Base-by-base conservation (phyloP, 805 yeast species). In the Maudiozyma pseudohumilis region DNA sequence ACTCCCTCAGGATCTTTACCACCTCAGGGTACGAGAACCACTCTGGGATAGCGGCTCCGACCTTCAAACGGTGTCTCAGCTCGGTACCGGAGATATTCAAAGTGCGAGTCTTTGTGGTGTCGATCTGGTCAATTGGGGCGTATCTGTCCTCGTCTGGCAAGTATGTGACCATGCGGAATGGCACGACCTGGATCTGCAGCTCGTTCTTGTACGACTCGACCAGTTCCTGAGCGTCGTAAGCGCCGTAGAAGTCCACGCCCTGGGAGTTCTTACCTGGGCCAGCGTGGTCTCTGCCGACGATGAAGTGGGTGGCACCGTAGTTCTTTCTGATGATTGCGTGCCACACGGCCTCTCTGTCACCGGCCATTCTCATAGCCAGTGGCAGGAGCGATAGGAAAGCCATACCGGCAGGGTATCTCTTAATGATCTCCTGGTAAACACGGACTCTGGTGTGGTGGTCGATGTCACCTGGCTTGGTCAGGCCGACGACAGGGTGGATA, bases 11-110 rank as follows among this genome's bases (percentile, higher is more conserved):
- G 42, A 89, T 87, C 60, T 74, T 73, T 42, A 89, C 97, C 37
- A 89, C 96, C 63, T 88, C 96, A 3, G 96, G 95, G 65, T 88
- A 88, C 5, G 96, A 85, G 65, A 89, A 88, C 97, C 97, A 88
- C 58, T 76, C 92, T 45, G 97, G 97, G 50, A 88, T 89, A 44
- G 80, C 80, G 30, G 80, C 71, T 41, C 96, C 96, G 43, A 79
- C 81, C 66, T 77, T 79, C 58, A 88, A 74, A 48, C 89, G 77
- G 61, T 80, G 78, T 66, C 96, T 79, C 55, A 89, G 74, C 65
- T 88, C 96, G 23, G 97, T 88, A 53, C 97, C 97, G 12, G 95
- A 85, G 47, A 84, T 84, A 63, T 87, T 88, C 41, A 89, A 75
- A 19, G 97, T 89, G 63, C 75, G 79, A 41, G 77, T 77, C 39